Percentiles rank a stretch among this genome's conserved stretches.
Conservation (phyloP, 1,284 basidiomycete species). For the Leccinum fuscescens region DNA sequence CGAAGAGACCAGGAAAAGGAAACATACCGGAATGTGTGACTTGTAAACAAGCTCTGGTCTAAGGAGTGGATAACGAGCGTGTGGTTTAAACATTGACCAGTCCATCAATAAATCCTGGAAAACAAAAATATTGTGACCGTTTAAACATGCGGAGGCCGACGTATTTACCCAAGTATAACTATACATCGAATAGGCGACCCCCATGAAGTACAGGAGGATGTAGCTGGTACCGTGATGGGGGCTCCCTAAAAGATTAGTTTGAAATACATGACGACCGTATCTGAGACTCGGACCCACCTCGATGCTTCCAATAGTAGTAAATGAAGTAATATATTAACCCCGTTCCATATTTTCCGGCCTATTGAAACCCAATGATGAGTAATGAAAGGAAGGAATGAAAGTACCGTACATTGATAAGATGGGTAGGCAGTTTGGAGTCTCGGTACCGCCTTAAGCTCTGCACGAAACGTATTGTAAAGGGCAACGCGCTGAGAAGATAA, state of each 20-base stretch:
- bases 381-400: neutral
- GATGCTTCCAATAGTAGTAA: conserved; percentile 73
- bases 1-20: neutral
- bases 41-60: conserved; percentile 75
- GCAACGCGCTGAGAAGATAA: conserved; percentile 56
- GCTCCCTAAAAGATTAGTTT: neutral
- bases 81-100: conserved; percentile 72
- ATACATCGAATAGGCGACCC: conserved; percentile 65
- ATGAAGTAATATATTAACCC: conserved; percentile 65
- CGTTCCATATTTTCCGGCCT: conserved; percentile 79
- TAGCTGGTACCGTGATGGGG: conserved; percentile 51
- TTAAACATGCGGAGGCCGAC: neutral
- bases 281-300: conserved; percentile 44
- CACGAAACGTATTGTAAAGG: conserved; percentile 72
- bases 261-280: neutral
- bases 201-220: conserved; percentile 65
- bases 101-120: conserved; percentile 75
- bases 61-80: conserved; percentile 60
- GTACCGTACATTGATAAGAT: conserved; percentile 79
- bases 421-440: conserved; percentile 73
- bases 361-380: conserved; percentile 2
- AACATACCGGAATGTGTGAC: conserved; percentile 54
- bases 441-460: conserved; percentile 86
- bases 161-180: conserved; percentile 74
- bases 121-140: neutral